These are phyloP conservation scores for Yamadazyma sp. DNA, from an alignment of 1,139 yeast genomes.

Conservation along the genomic window DNA sequence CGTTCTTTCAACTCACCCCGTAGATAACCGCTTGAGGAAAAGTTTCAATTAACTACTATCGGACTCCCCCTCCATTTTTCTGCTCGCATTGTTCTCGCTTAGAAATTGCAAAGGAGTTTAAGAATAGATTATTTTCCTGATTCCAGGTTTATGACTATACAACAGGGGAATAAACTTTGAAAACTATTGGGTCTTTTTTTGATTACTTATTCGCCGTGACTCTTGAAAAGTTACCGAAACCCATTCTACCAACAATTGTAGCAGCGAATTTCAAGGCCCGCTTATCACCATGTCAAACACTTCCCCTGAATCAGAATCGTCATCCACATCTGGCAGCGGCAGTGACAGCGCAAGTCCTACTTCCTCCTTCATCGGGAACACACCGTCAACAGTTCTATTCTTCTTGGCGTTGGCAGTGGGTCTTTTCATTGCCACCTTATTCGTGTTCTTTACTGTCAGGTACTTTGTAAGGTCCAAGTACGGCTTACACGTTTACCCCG, in stretches of 20 bases:
- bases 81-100: background rate
- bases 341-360: background rate
- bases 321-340: background rate
- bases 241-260: no score
- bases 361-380: conserved; percentile 37
- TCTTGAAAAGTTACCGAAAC: no score
- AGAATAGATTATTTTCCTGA: background rate
- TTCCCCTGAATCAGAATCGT: background rate
- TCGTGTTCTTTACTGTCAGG: conserved; percentile 58
- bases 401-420: conserved; percentile 67
- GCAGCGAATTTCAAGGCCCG: no score
- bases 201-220: no score
- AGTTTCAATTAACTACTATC: no score
- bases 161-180: background rate
- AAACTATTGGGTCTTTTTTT: no score
- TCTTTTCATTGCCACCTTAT: conserved; percentile 51
- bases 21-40: background rate
- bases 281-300: background rate
- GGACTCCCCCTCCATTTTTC: background rate
- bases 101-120: background rate
- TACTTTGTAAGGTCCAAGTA: conserved; percentile 56
- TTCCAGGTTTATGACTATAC: background rate
- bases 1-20: no score
- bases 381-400: conserved; percentile 62
- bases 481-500: conserved; percentile 53